Percentiles rank a stretch among this genome's conserved stretches.
These are phyloP conservation scores for Alternaria dauci DNA, from an alignment of 2,329 filamentous ascomycete species.

Conservation along the genomic window DNA sequence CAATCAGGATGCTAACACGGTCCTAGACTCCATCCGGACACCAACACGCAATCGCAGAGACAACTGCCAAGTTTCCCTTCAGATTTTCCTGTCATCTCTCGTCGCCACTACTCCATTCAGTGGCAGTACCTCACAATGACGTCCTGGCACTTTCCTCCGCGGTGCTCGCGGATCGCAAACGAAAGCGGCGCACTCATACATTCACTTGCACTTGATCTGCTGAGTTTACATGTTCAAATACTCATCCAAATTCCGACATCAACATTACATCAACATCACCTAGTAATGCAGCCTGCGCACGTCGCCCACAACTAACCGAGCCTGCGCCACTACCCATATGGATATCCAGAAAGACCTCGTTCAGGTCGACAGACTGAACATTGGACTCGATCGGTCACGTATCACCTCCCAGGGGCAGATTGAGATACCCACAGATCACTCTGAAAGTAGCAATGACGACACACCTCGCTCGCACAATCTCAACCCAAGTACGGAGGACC, in stretches of 20 bases:
- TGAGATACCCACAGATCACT: conserved; percentile 11
- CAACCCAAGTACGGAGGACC: background rate
- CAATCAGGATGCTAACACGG: background rate
- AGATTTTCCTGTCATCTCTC: background rate
- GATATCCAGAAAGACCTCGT: conserved; percentile 34
- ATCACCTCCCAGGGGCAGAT: conserved; percentile 23
- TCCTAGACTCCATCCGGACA: background rate
- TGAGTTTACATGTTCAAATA: background rate
- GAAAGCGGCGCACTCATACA: background rate
- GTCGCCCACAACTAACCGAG: background rate
- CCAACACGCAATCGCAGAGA: background rate
- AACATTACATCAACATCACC: background rate
- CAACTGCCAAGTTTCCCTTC: background rate
- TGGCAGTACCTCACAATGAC: background rate
- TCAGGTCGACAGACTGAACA: conserved; percentile 11
- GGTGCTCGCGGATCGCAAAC: background rate
- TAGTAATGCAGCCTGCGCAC: background rate
- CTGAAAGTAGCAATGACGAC: conserved; percentile 38
- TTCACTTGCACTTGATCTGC: background rate
- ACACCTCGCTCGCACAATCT: background rate
- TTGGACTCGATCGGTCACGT: conserved; percentile 26
- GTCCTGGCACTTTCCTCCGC: background rate
- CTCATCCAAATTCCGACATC: background rate
- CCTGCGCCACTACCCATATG: conserved; percentile 24
- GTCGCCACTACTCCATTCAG: background rate